phyloP scores from a whole-genome alignment of 768 basidiomycete species.

The Phlegmacium glaucopus region DNA sequence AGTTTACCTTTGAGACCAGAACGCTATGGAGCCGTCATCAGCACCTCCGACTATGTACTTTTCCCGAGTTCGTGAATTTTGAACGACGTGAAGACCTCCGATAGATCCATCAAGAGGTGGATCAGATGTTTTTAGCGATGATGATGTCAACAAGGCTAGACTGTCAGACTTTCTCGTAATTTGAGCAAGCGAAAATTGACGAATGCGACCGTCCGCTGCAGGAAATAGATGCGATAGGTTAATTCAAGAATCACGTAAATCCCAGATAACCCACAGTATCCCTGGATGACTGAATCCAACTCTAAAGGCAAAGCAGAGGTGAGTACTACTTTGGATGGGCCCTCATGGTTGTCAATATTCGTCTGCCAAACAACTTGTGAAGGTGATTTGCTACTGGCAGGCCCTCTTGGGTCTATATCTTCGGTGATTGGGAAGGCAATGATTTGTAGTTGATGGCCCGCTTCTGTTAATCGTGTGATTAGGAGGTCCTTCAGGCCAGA shows the following conservation, averaged over 20 bases:
- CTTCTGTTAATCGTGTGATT: slow-evolving; percentile 6
- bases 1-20: slow-evolving; percentile 65
- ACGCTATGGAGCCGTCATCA: slow-evolving; percentile 73
- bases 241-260: too few relatives aligned
- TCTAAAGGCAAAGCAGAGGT: slow-evolving; percentile 52
- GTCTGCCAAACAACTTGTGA: slow-evolving; percentile 26
- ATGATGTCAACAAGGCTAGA: slow-evolving; percentile 12
- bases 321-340: slow-evolving; percentile 13
- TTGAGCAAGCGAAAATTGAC: slow-evolving; percentile 41
- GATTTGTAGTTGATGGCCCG: slow-evolving; percentile 9
- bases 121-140: slow-evolving; percentile 40
- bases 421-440: slow-evolving; percentile 9
- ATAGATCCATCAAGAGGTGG: slow-evolving; percentile 45
- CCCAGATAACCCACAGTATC: slow-evolving; percentile 49
- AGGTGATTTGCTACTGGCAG: not conserved
- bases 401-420: not conserved
- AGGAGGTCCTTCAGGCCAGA: slow-evolving; percentile 8
- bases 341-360: not conserved
- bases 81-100: slow-evolving; percentile 48
- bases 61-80: slow-evolving; percentile 58
- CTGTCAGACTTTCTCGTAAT: slow-evolving; percentile 27
- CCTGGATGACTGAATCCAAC: slow-evolving; percentile 54
- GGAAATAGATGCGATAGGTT: not conserved
- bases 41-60: slow-evolving; percentile 68
- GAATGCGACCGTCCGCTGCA: slow-evolving; percentile 52